A percentile compares a stretch with the other conserved stretches of the same genome.
phyloP scores from a whole-genome alignment of 306 rosid genomes.

The Datisca glomerata region DNA sequence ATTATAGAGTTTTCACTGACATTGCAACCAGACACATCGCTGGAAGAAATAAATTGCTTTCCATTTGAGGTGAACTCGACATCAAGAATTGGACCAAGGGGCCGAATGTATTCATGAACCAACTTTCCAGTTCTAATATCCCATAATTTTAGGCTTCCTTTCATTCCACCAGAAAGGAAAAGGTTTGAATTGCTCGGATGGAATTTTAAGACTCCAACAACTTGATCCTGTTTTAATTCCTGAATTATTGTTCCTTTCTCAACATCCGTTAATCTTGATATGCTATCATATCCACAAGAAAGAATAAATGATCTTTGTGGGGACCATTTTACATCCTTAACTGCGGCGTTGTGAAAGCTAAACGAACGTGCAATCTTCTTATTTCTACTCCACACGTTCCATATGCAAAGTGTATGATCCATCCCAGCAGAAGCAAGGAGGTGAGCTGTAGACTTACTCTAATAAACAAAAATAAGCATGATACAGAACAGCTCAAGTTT shows the following conservation, averaged over 20 bases:
- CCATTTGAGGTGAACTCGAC: slow-evolving; percentile 54
- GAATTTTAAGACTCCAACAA: slow-evolving; percentile 62
- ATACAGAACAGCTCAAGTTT: no score
- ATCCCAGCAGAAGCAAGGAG: slow-evolving; percentile 95
- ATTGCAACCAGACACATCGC: slow-evolving; percentile 64
- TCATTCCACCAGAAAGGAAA: slow-evolving; percentile 74
- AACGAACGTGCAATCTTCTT: slow-evolving; percentile 49
- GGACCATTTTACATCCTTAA: slow-evolving; percentile 81
- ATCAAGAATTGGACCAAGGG: slow-evolving; percentile 74
- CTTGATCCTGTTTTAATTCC: slow-evolving; percentile 55
- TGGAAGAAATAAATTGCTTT: slow-evolving; percentile 67
- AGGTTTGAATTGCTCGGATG: slow-evolving; percentile 51
- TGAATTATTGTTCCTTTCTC: slow-evolving; percentile 71
- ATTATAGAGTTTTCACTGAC: slow-evolving; percentile 68
- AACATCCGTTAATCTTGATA: slow-evolving; percentile 67
- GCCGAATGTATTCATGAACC: slow-evolving; percentile 44
- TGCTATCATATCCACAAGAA: slow-evolving; percentile 82
- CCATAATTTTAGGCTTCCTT: slow-evolving; percentile 70
- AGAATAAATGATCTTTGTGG: slow-evolving; percentile 46
- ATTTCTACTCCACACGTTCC: slow-evolving; percentile 83
- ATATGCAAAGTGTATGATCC: slow-evolving; percentile 66
- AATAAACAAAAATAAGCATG: no score
- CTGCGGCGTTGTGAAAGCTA: slow-evolving; percentile 58
- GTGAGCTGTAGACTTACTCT: slow-evolving; percentile 76
- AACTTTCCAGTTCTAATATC: slow-evolving; percentile 57